Percentiles rank a stretch among this genome's conserved stretches.
Evolutionary conservation across 495 filamentous ascomycete genomes (phyloP).

Genomic region (Penicillium waksmanii): DNA sequence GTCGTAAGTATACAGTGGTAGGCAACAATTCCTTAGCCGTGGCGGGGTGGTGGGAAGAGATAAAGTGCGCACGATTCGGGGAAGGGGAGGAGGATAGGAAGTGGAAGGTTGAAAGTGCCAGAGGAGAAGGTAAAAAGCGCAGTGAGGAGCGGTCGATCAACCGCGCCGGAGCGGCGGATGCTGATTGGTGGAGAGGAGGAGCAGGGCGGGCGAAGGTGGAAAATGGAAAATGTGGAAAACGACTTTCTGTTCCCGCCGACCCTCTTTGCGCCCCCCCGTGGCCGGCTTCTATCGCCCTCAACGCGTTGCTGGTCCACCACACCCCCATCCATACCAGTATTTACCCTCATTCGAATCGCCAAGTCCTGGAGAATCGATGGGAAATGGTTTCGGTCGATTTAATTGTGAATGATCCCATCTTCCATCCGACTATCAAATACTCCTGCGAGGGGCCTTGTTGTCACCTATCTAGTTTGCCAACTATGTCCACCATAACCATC

Average conservation of each 20-base stretch:
- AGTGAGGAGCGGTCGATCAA: slow-evolving; percentile 49
- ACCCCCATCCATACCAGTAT: slow-evolving; percentile 29
- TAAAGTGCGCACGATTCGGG: slow-evolving; percentile 33
- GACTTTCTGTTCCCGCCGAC: slow-evolving; percentile 11
- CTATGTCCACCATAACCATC: not conserved
- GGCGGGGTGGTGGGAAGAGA: slow-evolving; percentile 15
- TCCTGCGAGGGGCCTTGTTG: not conserved
- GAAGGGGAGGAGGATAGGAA: slow-evolving; percentile 22
- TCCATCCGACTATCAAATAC: slow-evolving; percentile 20
- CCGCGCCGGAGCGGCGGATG: slow-evolving; percentile 30
- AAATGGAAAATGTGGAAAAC: too few species aligned
- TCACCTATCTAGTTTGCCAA: not conserved
- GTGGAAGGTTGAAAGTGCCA: slow-evolving; percentile 30
- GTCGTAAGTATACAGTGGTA: slow-evolving; percentile 14
- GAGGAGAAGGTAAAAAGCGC: slow-evolving; percentile 35
- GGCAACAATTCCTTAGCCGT: slow-evolving; percentile 6
- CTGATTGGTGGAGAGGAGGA: slow-evolving; percentile 54
- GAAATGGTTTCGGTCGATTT: not conserved
- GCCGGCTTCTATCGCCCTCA: not conserved
- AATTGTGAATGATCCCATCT: not conserved
- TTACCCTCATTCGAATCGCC: slow-evolving; percentile 52
- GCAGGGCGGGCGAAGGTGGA: slow-evolving; percentile 21
- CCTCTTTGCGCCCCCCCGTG: slow-evolving; percentile 15
- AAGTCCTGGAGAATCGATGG: slow-evolving; percentile 18
- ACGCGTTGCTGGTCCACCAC: slow-evolving; percentile 14